Base-by-base conservation (phyloP, 2,329 filamentous ascomycete genomes). In the Aspergillus candidus region DNA sequence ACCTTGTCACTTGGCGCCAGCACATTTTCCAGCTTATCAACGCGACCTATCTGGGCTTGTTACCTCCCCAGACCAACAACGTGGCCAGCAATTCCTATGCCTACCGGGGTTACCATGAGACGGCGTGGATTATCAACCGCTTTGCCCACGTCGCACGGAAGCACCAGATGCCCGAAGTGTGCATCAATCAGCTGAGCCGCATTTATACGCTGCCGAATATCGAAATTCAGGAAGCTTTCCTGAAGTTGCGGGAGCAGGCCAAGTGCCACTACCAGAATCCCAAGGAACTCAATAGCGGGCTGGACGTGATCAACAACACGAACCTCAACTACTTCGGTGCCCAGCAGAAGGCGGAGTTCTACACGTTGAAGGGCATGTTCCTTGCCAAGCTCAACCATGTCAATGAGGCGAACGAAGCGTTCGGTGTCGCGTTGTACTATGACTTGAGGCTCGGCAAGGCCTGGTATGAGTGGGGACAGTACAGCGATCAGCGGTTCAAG, bases 161-260 rank as follows among this genome's bases (percentile, higher is more conserved):
- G 73, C 93, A 99, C 67, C 91, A 87, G 56, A 81, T 99, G 56
- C 88, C 90, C 0, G 93, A 98, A 51, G 93, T 98, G 27, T 99
- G 94, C 72, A 96, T 98, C 68, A 91, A 81, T 53, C 93, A 99
- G 62, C 79, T 99, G 14, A 94, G 91, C 62, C 86, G 91, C 51
- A 99, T 99, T 62, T 99, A 99, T 66, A 98, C 93, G 0, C 77
- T 99, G 5, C 93, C 93, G 1, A 99, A 99, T 62, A 99, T 99
- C 35, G 93, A 99, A 71, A 99, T 99, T 37, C 94, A 98, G 62
- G 93, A 99, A 66, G 93, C 93, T 0, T 99, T 99, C 76, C 72
- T 99, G 49, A 99, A 99, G 71, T 71, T 99, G 41, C 78, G 94
- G n/a, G 94, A 99, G 69, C 93, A 99, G 68, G 93, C 93, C 35